phyloP scores from a whole-genome alignment of 2,329 filamentous ascomycete genomes.

The Magnaporthiopsis rhizophila region DNA sequence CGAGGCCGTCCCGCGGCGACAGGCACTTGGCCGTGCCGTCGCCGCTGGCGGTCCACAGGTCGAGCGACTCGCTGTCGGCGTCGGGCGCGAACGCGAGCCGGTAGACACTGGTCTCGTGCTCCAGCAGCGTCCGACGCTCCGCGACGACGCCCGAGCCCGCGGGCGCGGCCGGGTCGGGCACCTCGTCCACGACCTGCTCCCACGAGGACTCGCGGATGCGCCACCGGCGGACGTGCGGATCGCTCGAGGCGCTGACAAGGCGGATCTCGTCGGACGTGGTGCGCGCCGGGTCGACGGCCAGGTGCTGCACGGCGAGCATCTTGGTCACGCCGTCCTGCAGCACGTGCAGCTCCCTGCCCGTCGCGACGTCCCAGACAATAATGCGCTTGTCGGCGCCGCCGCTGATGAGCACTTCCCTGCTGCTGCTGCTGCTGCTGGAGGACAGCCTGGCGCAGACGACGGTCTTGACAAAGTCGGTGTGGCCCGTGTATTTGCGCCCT shows the following conservation, averaged over 20 bases:
- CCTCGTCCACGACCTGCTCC: conserved; percentile 44
- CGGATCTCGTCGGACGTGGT: conserved; percentile 41
- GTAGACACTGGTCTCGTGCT: conserved; percentile 89
- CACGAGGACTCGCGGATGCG: conserved; percentile 44
- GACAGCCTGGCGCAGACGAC: conserved; percentile 53
- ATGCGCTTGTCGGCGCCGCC: conserved; percentile 74
- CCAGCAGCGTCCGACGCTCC: conserved; percentile 50
- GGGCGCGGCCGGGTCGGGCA: conserved; percentile 10
- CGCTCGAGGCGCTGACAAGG: conserved; percentile 73
- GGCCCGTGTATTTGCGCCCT: conserved; percentile 60
- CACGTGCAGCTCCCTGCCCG: conserved; percentile 61
- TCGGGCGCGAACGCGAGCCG: conserved; percentile 59
- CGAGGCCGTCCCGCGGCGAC: conserved; percentile 19
- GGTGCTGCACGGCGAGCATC: conserved; percentile 72
- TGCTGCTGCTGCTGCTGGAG: conserved; percentile 24
- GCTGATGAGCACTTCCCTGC: conserved; percentile 59
- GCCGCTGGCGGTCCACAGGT: conserved; percentile 88
- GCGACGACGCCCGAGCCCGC: conserved; percentile 31
- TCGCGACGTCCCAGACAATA: conserved; percentile 71
- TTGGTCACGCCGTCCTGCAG: conserved; percentile 64
- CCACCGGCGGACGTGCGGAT: conserved; percentile 75
- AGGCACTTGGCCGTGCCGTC: conserved; percentile 84
- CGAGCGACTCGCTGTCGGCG: conserved; percentile 47
- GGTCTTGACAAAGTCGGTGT: conserved; percentile 87
- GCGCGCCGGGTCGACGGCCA: conserved; percentile 64